phyloP scores from a whole-genome alignment of 108 stramenopile species.

The Cyclotella distinguenda region DNA sequence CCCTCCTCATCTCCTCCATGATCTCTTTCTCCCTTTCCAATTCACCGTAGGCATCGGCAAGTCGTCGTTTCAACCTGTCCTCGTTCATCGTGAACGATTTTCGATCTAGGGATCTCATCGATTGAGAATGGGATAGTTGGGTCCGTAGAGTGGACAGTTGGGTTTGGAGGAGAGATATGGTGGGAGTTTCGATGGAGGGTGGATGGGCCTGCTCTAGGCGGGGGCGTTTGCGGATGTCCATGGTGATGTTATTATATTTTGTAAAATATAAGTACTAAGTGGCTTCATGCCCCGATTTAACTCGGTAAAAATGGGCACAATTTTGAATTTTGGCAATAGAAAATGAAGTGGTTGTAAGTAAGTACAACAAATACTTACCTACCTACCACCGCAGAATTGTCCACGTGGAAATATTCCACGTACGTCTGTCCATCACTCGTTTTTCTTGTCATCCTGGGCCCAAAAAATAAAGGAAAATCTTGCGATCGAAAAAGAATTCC shows the following conservation, averaged over 20 bases:
- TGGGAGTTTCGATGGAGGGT: constrained; percentile 11
- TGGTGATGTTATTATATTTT: neutral
- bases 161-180: constrained; percentile 40
- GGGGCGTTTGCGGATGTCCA: constrained; percentile 44
- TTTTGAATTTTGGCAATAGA: too few relatives aligned
- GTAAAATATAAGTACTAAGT: too few relatives aligned
- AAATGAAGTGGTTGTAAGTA: too few relatives aligned
- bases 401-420: too few relatives aligned
- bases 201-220: constrained; percentile 22
- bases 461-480: too few relatives aligned
- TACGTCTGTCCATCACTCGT: too few relatives aligned
- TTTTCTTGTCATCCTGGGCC: too few relatives aligned
- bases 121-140: constrained; percentile 73
- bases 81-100: constrained; percentile 48
- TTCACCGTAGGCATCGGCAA: constrained; percentile 72
- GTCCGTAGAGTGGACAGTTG: constrained; percentile 66
- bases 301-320: too few relatives aligned
- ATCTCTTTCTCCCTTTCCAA: constrained; percentile 49
- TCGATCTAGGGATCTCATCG: constrained; percentile 64
- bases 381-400: too few relatives aligned
- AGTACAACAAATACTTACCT: too few relatives aligned
- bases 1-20: constrained; percentile 29
- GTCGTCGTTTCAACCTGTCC: constrained; percentile 60
- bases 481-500: too few relatives aligned
- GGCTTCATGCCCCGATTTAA: too few relatives aligned